phyloP scores from a whole-genome alignment of 78 protist species.

The Guillardia theta region DNA sequence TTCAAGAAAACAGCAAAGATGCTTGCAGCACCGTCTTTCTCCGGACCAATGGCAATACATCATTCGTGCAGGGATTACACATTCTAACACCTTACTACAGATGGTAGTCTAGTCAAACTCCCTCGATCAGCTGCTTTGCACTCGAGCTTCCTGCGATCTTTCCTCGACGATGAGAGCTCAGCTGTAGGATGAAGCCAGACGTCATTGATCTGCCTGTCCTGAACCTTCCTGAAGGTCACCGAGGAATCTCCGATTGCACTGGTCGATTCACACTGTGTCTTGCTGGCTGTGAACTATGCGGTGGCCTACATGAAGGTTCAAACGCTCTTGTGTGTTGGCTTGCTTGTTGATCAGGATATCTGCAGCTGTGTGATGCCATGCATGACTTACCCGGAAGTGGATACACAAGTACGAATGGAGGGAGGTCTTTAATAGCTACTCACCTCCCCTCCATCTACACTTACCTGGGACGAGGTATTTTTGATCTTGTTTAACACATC shows the following conservation, averaged over 20 bases:
- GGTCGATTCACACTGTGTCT: not conserved
- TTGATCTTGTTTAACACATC: no score
- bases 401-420: not conserved
- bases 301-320: no score
- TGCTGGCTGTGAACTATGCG: not conserved
- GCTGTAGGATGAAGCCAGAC: not conserved
- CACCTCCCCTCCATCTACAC: conserved; percentile 2
- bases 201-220: no score
- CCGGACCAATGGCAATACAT: not conserved
- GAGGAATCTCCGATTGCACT: not conserved
- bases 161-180: not conserved
- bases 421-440: not conserved
- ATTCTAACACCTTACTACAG: not conserved
- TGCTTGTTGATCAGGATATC: no score
- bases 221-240: no score
- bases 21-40: not conserved
- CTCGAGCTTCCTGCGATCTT: not conserved
- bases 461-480: not conserved
- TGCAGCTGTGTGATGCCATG: conserved; percentile 20
- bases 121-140: not conserved
- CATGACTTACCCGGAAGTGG: not conserved
- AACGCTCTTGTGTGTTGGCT: no score
- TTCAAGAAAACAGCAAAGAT: not conserved
- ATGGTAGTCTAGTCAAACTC: not conserved
- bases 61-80: not conserved